A percentile compares a stretch with the other conserved stretches of the same genome.
Conservation (phyloP, 2,329 filamentous ascomycete genomes). For the Uncinocarpus reesii region DNA sequence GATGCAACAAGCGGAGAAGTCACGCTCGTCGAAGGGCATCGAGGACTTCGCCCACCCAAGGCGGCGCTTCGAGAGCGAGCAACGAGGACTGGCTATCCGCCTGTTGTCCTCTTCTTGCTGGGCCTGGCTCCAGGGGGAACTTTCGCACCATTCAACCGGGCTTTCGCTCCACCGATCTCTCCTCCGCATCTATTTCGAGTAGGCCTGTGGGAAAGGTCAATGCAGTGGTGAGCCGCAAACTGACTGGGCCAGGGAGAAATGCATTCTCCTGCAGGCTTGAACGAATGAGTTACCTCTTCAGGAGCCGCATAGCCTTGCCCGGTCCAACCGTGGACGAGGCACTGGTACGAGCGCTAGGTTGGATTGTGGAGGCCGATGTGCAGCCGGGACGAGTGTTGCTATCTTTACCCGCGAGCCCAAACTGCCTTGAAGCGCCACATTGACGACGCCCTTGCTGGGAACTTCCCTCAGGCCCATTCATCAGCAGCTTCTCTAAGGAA, state of each 20-base stretch:
- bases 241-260: no score
- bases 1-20: conserved; percentile 9
- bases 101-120: not conserved
- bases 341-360: not conserved
- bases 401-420: conserved; percentile 7
- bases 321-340: conserved; percentile 1
- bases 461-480: not conserved
- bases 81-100: not conserved
- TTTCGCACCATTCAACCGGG: no score
- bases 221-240: no score
- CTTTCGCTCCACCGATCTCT: no score
- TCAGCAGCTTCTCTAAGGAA: not conserved
- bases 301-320: conserved; percentile 12
- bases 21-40: not conserved
- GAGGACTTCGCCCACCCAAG: conserved; percentile 2
- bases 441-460: not conserved
- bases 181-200: no score
- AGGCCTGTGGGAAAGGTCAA: no score
- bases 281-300: not conserved
- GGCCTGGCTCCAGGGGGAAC: not conserved
- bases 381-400: not conserved
- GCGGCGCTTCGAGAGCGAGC: conserved; percentile 1
- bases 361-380: not conserved
- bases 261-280: not conserved
- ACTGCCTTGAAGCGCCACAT: not conserved